Percentiles rank a stretch among this genome's conserved stretches.
phyloP scores from a whole-genome alignment of 2,329 filamentous ascomycete genomes.

The Furcasterigmium sp. region DNA sequence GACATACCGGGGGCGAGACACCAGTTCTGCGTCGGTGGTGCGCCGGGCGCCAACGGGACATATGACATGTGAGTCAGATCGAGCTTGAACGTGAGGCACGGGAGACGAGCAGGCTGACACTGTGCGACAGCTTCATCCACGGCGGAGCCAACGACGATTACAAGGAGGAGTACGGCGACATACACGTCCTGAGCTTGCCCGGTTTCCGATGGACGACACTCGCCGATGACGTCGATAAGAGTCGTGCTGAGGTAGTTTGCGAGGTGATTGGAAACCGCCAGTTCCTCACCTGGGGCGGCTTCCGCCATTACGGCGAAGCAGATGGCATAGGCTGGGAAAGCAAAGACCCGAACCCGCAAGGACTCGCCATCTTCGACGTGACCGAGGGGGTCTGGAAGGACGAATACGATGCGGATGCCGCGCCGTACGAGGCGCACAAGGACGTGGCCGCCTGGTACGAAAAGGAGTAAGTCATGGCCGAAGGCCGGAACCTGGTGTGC shows the following conservation, averaged over 20 bases:
- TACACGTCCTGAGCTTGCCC: conserved; percentile 10
- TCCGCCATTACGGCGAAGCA: background rate
- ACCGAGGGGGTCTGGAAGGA: conserved; percentile 5
- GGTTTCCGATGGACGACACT: conserved; percentile 8
- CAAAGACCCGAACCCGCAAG: conserved; percentile 6
- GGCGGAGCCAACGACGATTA: conserved; percentile 6
- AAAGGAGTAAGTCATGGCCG: conserved; percentile 6
- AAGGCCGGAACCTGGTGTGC: accelerated
- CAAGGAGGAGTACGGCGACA: conserved; percentile 2
- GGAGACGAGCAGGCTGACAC: background rate
- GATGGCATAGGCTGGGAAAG: background rate
- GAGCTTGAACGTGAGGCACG: no score
- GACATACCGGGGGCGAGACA: conserved; percentile 4
- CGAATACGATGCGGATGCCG: conserved; percentile 6
- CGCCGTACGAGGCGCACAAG: conserved; percentile 3
- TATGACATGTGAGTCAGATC: conserved; percentile 9
- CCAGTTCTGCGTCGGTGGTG: conserved; percentile 6
- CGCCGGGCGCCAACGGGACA: conserved; percentile 5
- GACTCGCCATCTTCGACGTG: conserved; percentile 10
- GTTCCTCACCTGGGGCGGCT: conserved; percentile 8
- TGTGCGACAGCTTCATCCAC: conserved; percentile 7
- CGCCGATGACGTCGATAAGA: background rate
- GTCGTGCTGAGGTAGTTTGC: conserved; percentile 7
- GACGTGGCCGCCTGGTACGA: conserved; percentile 7
- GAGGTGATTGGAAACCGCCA: conserved; percentile 8